Base-by-base conservation (phyloP, 352 stramenopile genomes). In the Nothophytophthora sp. region DNA sequence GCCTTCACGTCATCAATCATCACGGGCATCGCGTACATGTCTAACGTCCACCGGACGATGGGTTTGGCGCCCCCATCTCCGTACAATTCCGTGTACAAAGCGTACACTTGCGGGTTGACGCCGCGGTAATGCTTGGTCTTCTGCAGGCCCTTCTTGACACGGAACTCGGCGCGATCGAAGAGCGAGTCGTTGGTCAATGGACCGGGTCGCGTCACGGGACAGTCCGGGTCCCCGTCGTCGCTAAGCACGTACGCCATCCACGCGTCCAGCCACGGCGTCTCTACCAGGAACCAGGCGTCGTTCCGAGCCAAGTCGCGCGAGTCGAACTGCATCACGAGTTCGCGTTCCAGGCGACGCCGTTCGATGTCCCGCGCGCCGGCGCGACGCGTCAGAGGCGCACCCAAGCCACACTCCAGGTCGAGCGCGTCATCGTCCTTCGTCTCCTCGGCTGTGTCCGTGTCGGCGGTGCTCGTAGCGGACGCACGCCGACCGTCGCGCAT, bases 221-320 rank as follows among this genome's bases (percentile, higher is more conserved):
- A n/a, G 24, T 68, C 73, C 22, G 71, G 73, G 19, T 75, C 64
- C 60, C 88, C 75, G 42, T 77, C 58, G 46, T 90, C 80, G 43
- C 71, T 81, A 39, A 91, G 46, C 15, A 91, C 73, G 67, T 85
- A 93, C 27, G 64, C 67, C 80, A 91, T 90, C 82, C 82, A 93
- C 27, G 73, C 72, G 52, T 91, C 78, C 23, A 93, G 67, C 82
- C 82, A 93, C 48, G 60, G 65, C 20, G 78, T 88, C 54, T 91
- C 82, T 16, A 93, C 63, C 23, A 93, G 60, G 62, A 86, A 89
- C 78, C 78, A 93, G 27, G 82, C 82, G 22, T 93, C 80, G 16
- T 84, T 73, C 27, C 75, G 69, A 34, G 74, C 68, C 32, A 93
- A 63, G 35, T 88, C 68, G 2, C 65, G 70, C 22, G 80, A 82